Evolutionary conservation across 2,329 filamentous ascomycete genomes (phyloP).

Genomic region (Chaetomium globosum): DNA sequence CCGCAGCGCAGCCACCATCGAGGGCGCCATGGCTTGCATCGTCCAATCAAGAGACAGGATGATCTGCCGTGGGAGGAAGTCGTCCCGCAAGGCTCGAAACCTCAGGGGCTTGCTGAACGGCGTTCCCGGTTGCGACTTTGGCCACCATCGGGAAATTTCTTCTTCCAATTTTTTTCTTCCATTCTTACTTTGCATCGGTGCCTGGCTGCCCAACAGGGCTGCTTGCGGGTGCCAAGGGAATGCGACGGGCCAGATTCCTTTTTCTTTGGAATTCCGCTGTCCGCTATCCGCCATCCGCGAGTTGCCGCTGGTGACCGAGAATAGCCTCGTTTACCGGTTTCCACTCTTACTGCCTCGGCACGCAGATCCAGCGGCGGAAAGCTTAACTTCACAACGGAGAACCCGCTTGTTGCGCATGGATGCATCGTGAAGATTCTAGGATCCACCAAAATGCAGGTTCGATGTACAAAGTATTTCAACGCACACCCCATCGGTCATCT

Average conservation of each 20-base stretch:
- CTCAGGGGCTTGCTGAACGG: not conserved
- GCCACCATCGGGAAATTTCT: conserved; percentile 18
- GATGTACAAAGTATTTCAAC: conserved; percentile 40
- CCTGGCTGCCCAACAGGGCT: conserved; percentile 22
- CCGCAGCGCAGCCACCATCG: conserved; percentile 17
- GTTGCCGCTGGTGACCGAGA: conserved; percentile 24
- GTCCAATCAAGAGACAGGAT: conserved; percentile 11
- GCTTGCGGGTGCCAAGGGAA: not conserved
- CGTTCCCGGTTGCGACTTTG: not conserved
- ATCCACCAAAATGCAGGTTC: conserved; percentile 13
- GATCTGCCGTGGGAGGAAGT: conserved; percentile 4
- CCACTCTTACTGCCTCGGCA: conserved; percentile 22
- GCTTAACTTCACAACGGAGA: conserved; percentile 18
- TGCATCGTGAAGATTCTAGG: conserved; percentile 19
- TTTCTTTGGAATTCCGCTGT: not conserved
- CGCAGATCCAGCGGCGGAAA: conserved; percentile 15
- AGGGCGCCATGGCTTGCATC: conserved; percentile 9
- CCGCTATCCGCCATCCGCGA: conserved; percentile 14
- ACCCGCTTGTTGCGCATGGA: conserved; percentile 21
- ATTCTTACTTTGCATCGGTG: conserved; percentile 10
- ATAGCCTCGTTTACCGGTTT: conserved; percentile 10
- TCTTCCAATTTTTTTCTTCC: conserved; percentile 4
- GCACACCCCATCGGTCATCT: conserved; percentile 73
- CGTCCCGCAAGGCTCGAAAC: conserved; percentile 9
- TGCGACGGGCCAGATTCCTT: not conserved